phyloP scores from a whole-genome alignment of 2,329 filamentous ascomycete species.

The Pseudogymnoascus sp. region DNA sequence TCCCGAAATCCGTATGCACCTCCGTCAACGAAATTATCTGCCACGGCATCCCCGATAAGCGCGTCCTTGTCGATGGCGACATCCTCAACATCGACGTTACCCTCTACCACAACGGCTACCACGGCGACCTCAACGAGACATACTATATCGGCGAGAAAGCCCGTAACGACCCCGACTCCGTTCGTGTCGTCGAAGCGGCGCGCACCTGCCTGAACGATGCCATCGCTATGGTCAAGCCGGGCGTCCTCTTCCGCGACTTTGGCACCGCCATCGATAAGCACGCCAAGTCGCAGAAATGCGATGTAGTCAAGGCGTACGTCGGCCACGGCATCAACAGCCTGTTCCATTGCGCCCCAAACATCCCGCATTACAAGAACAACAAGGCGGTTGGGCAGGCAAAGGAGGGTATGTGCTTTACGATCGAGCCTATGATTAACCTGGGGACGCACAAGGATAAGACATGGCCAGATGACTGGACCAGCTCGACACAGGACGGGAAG shows the following conservation, averaged over 20 bases:
- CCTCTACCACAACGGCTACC: constrained; percentile 88
- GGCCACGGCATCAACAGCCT: constrained; percentile 90
- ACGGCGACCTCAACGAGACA: constrained; percentile 95
- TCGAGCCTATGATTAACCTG: constrained; percentile 95
- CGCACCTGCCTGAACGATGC: constrained; percentile 85
- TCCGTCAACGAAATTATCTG: constrained; percentile 97
- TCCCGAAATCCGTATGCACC: constrained; percentile 96
- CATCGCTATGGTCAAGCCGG: constrained; percentile 87
- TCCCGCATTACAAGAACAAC: constrained; percentile 97
- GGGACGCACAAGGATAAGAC: constrained; percentile 88
- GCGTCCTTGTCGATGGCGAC: constrained; percentile 80
- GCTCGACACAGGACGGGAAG: constrained; percentile 82
- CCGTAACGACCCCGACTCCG: constrained; percentile 71
- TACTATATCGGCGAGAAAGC: constrained; percentile 95
- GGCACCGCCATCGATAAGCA: constrained; percentile 94
- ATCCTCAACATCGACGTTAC: constrained; percentile 97
- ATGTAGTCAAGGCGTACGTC: constrained; percentile 91
- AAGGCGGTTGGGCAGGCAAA: constrained; percentile 93
- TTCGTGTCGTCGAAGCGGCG: constrained; percentile 83
- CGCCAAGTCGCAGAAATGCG: constrained; percentile 77
- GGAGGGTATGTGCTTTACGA: constrained; percentile 96
- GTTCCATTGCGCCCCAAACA: constrained; percentile 89
- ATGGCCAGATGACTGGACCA: constrained; percentile 99
- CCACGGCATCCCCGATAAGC: constrained; percentile 93
- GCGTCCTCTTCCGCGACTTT: constrained; percentile 84